Percentiles rank a stretch among this genome's conserved stretches.
phyloP scores from a whole-genome alignment of 495 filamentous ascomycete species.

The Penicillium silybi region DNA sequence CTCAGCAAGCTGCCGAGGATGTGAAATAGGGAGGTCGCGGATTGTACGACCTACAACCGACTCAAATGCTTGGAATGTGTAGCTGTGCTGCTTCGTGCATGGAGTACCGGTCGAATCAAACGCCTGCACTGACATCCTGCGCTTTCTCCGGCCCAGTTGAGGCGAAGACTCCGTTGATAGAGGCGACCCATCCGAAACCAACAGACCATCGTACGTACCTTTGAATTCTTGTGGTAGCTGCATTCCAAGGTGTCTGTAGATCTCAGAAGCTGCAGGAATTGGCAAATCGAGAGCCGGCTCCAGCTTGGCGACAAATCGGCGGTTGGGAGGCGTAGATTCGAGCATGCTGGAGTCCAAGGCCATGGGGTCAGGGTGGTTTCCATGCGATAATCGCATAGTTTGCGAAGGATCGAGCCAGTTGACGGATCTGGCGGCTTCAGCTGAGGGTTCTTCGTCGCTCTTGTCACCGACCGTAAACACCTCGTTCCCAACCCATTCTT shows the following conservation, averaged over 20 bases:
- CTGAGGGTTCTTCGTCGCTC: conserved; percentile 19
- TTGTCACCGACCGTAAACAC: conserved; percentile 27
- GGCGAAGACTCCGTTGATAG: conserved; percentile 20
- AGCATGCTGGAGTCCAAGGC: conserved; percentile 42
- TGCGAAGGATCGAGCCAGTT: conserved; percentile 51
- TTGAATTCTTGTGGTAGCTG: conserved; percentile 51
- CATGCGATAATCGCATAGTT: conserved; percentile 38
- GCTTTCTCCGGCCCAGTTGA: conserved; percentile 30
- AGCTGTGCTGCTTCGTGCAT: conserved; percentile 52
- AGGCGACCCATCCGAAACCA: conserved; percentile 50
- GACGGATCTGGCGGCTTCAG: conserved; percentile 21
- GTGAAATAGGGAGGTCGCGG: conserved; percentile 73
- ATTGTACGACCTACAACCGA: conserved; percentile 65
- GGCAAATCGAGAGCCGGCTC: conserved; percentile 81
- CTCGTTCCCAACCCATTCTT: conserved; percentile 40
- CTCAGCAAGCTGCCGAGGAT: conserved; percentile 77
- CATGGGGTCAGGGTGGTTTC: conserved; percentile 42
- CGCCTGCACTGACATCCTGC: conserved; percentile 28
- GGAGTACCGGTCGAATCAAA: conserved; percentile 38
- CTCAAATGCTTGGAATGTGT: conserved; percentile 68
- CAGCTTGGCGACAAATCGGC: conserved; percentile 77
- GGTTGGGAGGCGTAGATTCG: conserved; percentile 55
- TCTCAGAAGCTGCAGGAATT: conserved; percentile 57
- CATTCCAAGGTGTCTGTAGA: conserved; percentile 62
- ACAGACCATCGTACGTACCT: conserved; percentile 62